Evolutionary conservation across 192 early-diverging fungal species (phyloP).

Genomic region (Allomyces arbusculus): DNA sequence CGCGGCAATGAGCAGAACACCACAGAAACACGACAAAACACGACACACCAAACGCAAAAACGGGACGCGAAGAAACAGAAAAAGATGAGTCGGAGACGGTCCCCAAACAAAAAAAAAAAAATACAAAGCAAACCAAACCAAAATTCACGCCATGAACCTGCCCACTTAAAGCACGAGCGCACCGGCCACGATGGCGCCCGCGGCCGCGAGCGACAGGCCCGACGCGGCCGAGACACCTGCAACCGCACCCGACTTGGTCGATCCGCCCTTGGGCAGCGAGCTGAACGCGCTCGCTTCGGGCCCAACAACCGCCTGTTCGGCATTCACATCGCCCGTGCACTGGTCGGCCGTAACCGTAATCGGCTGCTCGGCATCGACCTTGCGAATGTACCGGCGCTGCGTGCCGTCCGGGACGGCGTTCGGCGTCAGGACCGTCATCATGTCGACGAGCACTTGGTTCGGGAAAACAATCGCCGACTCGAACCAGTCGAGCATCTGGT

Average conservation of each 20-base stretch:
- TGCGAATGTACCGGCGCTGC: conserved; percentile 45
- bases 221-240: conserved; percentile 6
- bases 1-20: no score
- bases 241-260: conserved; percentile 1
- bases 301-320: conserved; percentile 1
- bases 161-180: no score
- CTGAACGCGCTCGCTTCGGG: neutral
- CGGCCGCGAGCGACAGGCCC: no score
- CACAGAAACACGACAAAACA: no score
- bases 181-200: no score
- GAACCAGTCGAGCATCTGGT: conserved; percentile 50
- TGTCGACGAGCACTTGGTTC: conserved; percentile 47
- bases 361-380: conserved; percentile 33
- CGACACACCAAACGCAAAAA: no score
- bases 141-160: no score
- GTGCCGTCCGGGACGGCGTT: conserved; percentile 22
- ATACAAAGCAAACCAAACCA: no score
- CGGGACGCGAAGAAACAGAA: no score
- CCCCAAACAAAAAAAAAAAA: no score
- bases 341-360: conserved; percentile 23
- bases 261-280: neutral
- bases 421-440: conserved; percentile 42
- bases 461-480: conserved; percentile 39
- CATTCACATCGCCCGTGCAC: conserved; percentile 28
- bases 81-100: no score